Base-by-base conservation (phyloP, 1,139 yeast genomes). In the Taphrina pruni region DNA sequence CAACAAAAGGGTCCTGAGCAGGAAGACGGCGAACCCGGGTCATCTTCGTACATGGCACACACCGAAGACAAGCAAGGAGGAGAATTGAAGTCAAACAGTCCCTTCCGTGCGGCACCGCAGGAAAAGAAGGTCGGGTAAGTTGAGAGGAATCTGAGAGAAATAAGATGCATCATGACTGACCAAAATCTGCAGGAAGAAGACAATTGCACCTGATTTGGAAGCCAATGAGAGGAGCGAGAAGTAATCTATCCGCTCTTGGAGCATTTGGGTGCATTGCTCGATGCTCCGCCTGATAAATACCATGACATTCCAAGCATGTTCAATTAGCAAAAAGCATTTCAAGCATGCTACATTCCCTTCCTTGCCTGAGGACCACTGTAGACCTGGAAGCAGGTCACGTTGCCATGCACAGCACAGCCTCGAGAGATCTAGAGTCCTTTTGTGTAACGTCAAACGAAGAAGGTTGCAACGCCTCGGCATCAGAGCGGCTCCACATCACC, bases 191-290 rank as follows among this genome's bases (percentile, higher is more conserved):
- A 64, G 67, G 8, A 55, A 54, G 9, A 64, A 32, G 67, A 64
- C 67, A 1, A 50, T 64, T 36, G 61, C 67, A 4, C 67, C 67
- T 14, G 67, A 64, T 46, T n/a, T 64, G 26, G 67, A 64, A 39
- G 67, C 67, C 38, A 64, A 39, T 35, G 67, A 64, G 56, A 50
- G 54, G 36, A 50, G 54, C 36, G 36, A 26, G 12, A 50, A 50
- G 54, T 26, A 21, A 26, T 26, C 32, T 26, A 26, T 26, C 32
- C 32, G 32, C 32, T 26, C 32, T 2, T 26, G 32, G 32, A 26
- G 32, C 32, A 26, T 26, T 26, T 26, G 32, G 32, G 4, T 4
- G 32, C 32, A 26, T 4, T 26, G 32, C 4, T 26, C 32, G 32
- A 26, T 26, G 4, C 32, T 4, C 32, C 4, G 32, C 32, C 2